Evolutionary conservation across 108 stramenopile genomes (phyloP).

Genomic region (Cyclotella cryptica): DNA sequence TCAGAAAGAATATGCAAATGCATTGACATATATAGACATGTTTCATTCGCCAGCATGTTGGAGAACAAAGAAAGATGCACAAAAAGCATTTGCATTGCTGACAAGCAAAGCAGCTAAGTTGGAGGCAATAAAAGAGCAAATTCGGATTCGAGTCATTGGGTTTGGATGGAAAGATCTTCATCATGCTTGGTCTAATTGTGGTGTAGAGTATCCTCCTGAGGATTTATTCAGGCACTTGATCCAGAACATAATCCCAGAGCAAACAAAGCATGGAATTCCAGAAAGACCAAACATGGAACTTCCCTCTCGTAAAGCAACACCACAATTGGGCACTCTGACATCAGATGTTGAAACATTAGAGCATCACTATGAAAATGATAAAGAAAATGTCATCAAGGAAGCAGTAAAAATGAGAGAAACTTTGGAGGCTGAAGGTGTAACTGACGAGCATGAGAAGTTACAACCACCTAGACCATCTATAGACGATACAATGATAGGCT

Average conservation of each 20-base stretch:
- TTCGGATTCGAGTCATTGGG: constrained; percentile 8
- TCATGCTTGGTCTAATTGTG: constrained; percentile 18
- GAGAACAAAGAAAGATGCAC: constrained; percentile 3
- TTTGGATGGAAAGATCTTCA: constrained; percentile 22
- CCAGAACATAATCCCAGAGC: not conserved
- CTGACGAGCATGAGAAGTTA: not conserved
- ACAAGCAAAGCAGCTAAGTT: constrained; percentile 3
- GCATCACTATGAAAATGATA: not conserved
- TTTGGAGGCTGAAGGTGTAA: not conserved
- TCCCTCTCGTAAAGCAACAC: not conserved
- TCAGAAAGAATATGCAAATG: constrained; percentile 1
- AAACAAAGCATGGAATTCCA: constrained; percentile 1
- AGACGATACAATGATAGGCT: too few species aligned
- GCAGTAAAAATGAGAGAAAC: not conserved
- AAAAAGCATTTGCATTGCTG: not conserved
- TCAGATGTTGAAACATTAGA: not conserved
- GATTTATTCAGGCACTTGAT: not conserved
- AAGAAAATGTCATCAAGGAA: not conserved
- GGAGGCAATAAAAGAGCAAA: constrained; percentile 17
- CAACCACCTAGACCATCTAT: not conserved
- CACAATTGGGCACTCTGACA: not conserved
- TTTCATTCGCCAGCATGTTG: constrained; percentile 3
- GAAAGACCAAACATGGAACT: not conserved
- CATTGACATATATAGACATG: constrained; percentile 9
- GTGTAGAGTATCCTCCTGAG: not conserved